Percentiles rank a stretch among this genome's conserved stretches.
phyloP scores from a whole-genome alignment of 208 protist species.

The Trypanosoma mega region DNA sequence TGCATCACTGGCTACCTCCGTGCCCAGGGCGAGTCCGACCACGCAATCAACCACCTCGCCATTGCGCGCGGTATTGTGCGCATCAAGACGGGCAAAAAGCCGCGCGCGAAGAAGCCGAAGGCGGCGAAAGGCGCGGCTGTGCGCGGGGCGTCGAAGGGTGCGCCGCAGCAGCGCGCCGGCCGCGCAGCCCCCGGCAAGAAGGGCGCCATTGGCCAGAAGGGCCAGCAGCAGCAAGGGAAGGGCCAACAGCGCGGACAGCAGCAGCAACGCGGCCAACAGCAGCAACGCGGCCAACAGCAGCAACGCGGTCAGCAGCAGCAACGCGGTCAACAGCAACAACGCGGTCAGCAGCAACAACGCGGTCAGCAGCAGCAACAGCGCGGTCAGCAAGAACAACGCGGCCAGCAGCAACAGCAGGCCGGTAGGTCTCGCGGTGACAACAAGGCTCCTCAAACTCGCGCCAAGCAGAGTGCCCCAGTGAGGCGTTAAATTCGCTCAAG shows the following conservation, averaged over 20 bases:
- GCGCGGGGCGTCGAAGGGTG: constrained; percentile 10
- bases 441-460: constrained; percentile 15
- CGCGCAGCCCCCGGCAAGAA: constrained; percentile 17
- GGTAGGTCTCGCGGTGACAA: constrained; percentile 15
- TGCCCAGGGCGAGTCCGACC: constrained; percentile 92
- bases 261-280: constrained; percentile 14
- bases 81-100: constrained; percentile 86
- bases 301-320: constrained; percentile 8
- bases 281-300: constrained; percentile 19
- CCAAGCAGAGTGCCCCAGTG: constrained; percentile 3
- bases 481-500: background rate
- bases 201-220: constrained; percentile 19
- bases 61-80: constrained; percentile 79
- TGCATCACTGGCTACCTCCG: constrained; percentile 96
- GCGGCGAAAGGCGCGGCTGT: constrained; percentile 32
- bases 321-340: background rate
- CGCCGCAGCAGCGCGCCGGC: constrained; percentile 8
- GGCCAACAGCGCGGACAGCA: constrained; percentile 8
- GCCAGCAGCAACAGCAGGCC: constrained; percentile 2
- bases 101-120: constrained; percentile 53
- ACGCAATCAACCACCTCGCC: constrained; percentile 94
- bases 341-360: constrained; percentile 9
- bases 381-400: constrained; percentile 4
- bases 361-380: background rate
- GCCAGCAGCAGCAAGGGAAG: constrained; percentile 5